These are phyloP conservation scores for Thymus mandschuricus DNA, from an alignment of 257 asterid genomes.

Conservation along the genomic window DNA sequence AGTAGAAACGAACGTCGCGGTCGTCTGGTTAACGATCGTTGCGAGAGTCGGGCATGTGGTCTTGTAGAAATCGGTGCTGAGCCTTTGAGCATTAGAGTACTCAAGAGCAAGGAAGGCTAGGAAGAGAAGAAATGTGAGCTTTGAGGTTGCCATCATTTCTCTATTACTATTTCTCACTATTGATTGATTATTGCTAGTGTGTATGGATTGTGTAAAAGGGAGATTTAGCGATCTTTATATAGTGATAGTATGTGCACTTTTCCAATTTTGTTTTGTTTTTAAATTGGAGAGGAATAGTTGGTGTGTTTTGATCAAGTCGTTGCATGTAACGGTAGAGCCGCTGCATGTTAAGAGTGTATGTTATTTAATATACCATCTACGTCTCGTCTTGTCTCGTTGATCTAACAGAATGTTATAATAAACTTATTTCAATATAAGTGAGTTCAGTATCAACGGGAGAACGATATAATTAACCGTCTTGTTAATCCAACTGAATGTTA, in stretches of 20 bases:
- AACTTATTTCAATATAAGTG: too few species aligned
- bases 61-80: constrained; percentile 42
- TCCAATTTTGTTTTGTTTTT: too few species aligned
- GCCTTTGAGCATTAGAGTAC: constrained; percentile 35
- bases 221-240: constrained; percentile 23
- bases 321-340: neutral
- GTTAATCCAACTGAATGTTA: too few species aligned
- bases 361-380: neutral
- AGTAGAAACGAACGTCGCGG: constrained; percentile 33
- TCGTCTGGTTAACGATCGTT: constrained; percentile 37
- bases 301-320: neutral
- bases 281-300: neutral
- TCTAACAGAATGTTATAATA: too few species aligned
- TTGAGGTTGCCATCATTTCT: constrained; percentile 38
- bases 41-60: constrained; percentile 49
- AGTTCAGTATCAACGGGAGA: too few species aligned
- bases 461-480: too few species aligned
- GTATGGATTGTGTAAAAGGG: constrained; percentile 6
- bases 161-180: constrained; percentile 7
- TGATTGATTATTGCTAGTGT: neutral
- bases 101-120: constrained; percentile 19
- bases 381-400: too few species aligned
- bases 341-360: neutral
- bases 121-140: constrained; percentile 31
- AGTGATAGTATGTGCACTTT: neutral